These are phyloP conservation scores for Austroboletus festivus DNA, from an alignment of 768 basidiomycete species.

Conservation along the genomic window DNA sequence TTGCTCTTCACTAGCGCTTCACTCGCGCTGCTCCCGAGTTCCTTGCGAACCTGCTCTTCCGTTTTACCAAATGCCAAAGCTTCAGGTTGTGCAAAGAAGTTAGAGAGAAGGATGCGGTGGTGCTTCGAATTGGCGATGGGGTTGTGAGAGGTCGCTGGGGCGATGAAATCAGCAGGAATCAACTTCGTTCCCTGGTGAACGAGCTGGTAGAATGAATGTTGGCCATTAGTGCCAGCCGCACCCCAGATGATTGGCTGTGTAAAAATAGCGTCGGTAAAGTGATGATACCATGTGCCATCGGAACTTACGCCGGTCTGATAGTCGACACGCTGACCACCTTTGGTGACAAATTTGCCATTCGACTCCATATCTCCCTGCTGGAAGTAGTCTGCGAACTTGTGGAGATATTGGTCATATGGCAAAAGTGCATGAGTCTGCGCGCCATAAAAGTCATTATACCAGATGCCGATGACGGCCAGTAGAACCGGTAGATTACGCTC, in stretches of 20 bases:
- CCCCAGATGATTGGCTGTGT: constrained; percentile 96
- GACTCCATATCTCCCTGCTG: constrained; percentile 99
- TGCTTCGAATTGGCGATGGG: constrained; percentile 84
- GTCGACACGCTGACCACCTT: constrained; percentile 85
- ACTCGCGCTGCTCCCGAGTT: constrained; percentile 66
- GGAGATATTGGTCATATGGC: constrained; percentile 98
- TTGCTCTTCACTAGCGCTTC: constrained; percentile 93
- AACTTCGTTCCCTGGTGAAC: constrained; percentile 92
- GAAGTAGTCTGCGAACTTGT: constrained; percentile 99
- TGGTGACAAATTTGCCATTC: constrained; percentile 96
- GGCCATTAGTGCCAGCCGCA: constrained; percentile 95
- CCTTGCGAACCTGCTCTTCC: constrained; percentile 77
- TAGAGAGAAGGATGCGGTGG: constrained; percentile 95
- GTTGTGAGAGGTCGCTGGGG: constrained; percentile 87
- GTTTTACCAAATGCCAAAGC: constrained; percentile 98
- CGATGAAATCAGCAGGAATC: constrained; percentile 90
- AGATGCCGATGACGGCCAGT: constrained; percentile 85
- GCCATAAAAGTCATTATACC: constrained; percentile 99
- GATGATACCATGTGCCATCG: not conserved
- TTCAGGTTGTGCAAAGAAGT: constrained; percentile 98
- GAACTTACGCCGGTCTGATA: constrained; percentile 91
- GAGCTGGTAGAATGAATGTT: constrained; percentile 99
- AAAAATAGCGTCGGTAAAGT: not conserved
- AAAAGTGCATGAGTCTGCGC: constrained; percentile 93
- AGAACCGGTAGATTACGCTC: constrained; percentile 92